Evolutionary conservation across 129 eudicot genomes (phyloP).

Genomic region (Erigeron canadensis): DNA sequence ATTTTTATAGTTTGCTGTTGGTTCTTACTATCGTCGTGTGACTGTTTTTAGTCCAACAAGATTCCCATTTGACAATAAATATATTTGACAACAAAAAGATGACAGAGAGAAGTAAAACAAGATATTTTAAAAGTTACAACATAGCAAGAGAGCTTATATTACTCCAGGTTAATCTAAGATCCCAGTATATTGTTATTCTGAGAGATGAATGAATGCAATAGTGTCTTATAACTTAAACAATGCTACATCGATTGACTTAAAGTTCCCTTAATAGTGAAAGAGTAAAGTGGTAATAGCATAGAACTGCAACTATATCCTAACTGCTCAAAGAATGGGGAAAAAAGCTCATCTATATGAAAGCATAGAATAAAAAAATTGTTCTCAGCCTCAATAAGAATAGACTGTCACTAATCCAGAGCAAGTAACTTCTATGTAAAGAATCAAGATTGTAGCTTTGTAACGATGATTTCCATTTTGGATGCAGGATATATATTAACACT

Average conservation of each 20-base stretch:
- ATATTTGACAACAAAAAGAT: neutral
- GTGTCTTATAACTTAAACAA: neutral
- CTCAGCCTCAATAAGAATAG: constrained; percentile 1
- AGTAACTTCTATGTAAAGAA: too few species aligned
- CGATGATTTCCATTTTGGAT: neutral
- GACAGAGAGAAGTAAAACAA: neutral
- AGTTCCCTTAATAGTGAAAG: constrained; percentile 14
- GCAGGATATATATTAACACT: neutral
- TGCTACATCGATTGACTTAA: neutral
- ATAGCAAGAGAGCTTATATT: neutral
- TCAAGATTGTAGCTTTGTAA: constrained; percentile 12
- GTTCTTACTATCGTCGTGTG: constrained; percentile 9
- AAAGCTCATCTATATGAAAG: too few species aligned
- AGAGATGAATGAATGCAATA: neutral
- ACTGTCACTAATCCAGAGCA: constrained; percentile 15
- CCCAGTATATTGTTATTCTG: neutral
- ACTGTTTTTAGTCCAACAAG: too few species aligned
- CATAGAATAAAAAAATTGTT: neutral
- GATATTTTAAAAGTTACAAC: constrained; percentile 2
- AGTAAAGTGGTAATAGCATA: neutral
- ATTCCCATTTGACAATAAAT: neutral
- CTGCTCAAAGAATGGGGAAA: neutral
- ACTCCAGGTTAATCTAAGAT: neutral
- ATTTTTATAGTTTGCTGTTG: constrained; percentile 9
- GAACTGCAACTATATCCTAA: constrained; percentile 6